Base-by-base conservation (phyloP, 148 eudicot genomes). In the Arctostaphylos glauca region DNA sequence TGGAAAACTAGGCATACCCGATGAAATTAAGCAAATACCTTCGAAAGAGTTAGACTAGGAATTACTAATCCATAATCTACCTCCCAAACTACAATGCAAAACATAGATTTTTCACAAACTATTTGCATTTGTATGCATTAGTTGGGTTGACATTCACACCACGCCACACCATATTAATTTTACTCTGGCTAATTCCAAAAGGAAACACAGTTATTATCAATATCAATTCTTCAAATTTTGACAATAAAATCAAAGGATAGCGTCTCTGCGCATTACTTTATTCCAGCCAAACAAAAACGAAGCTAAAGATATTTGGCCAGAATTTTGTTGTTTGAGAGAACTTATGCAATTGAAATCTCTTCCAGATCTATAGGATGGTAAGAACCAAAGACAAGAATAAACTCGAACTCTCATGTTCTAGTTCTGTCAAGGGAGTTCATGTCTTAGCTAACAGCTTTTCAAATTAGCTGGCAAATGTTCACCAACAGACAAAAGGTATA, bases 1-100 rank as follows among this genome's bases (percentile, higher is more conserved):
- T 79, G 55, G 1, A 59, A 78, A 46, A 21, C 53, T 47, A 62
- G 3, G 23, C 46, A 49, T 50, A 66, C 59, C 12, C 21, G 15
- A 77, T 14, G 80, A 77, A 43, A 54, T 15, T 3, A 77, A 31
- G 62, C 47, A 15, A 5, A 9, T 76, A 76, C 59, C 12, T 76
- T 23, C 31, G 44, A 10, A 49, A 75, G 43, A 75, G 55, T 2
- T 5, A 53, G 21, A 77, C 0, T 15, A 31, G 43, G 56, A 76
- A 16, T 76, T 25, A 6, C 60, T 12, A 74, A 53, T 25, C 79
- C n/a, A 76, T 53, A 25, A 52, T 21, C 43, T 50, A 76, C 21
- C 56, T n/a, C 77, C 54, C 56, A 21, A 76, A 53, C 25, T 76
- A 0, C 79, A 25, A 74, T n/a, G 8, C 12, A 76, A 76, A 76